Evolutionary conservation across 2,329 filamentous ascomycete species (phyloP).

Genomic region (Harringtonia aguacate): DNA sequence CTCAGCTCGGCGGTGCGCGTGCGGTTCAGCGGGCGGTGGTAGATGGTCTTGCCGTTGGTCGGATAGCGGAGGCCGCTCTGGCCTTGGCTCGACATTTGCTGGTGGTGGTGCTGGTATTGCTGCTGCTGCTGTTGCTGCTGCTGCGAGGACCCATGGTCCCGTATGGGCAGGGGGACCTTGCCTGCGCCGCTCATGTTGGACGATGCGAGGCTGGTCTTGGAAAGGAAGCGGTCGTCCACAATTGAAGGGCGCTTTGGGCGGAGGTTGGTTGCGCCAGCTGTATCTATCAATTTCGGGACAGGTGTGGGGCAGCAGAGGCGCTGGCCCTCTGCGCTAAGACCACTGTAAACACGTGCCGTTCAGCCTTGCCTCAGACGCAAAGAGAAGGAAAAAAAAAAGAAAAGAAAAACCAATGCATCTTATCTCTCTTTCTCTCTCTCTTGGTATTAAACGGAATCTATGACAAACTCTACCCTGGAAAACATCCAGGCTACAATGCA

Average conservation of each 20-base stretch:
- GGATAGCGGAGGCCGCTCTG: slow-evolving; percentile 70
- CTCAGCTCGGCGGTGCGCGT: slow-evolving; percentile 81
- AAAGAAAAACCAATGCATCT: too few relatives aligned
- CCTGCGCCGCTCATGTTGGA: slow-evolving; percentile 4
- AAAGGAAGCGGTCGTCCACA: not conserved
- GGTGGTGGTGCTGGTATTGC: not conserved
- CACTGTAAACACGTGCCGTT: too few relatives aligned
- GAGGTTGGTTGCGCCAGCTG: too few relatives aligned
- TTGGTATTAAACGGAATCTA: too few relatives aligned
- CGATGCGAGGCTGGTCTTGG: slow-evolving; percentile 1
- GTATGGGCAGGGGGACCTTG: slow-evolving; percentile 6
- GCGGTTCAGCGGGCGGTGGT: slow-evolving; percentile 88
- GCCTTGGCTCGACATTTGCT: slow-evolving; percentile 23
- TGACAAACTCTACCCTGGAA: too few relatives aligned
- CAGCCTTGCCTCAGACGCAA: too few relatives aligned
- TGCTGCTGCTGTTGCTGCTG: slow-evolving; percentile 6
- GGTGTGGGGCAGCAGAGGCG: too few relatives aligned
- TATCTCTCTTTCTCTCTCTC: too few relatives aligned
- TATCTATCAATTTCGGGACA: too few relatives aligned
- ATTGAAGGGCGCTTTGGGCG: not conserved
- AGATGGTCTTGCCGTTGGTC: slow-evolving; percentile 93
- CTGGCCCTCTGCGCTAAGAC: too few relatives aligned
- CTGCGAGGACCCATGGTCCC: slow-evolving; percentile 1
- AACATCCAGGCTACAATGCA: too few relatives aligned
- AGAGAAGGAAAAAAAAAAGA: too few relatives aligned